phyloP scores from a whole-genome alignment of 2,329 filamentous ascomycete species.

The Penicillium psychrosexuale region DNA sequence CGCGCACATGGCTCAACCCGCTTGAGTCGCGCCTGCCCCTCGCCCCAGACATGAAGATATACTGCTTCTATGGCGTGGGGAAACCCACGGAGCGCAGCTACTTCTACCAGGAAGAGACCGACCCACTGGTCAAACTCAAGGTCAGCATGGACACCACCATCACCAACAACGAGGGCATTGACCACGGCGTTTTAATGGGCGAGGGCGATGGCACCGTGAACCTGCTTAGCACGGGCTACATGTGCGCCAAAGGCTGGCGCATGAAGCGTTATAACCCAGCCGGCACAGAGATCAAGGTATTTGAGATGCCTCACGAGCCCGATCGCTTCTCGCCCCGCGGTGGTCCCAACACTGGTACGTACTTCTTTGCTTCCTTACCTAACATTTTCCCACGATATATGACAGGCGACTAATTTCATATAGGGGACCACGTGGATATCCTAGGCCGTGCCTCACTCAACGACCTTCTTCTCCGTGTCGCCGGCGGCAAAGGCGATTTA shows the following conservation, averaged over 20 bases:
- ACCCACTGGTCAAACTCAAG: slow-evolving; percentile 56
- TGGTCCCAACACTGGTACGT: slow-evolving; percentile 60
- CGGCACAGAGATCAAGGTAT: slow-evolving; percentile 73
- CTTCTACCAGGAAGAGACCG: slow-evolving; percentile 75
- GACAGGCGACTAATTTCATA: neutral
- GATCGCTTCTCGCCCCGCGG: slow-evolving; percentile 83
- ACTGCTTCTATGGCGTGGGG: slow-evolving; percentile 93
- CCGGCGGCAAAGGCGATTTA: slow-evolving; percentile 75
- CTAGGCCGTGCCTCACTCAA: slow-evolving; percentile 84
- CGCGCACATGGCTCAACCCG: slow-evolving; percentile 89
- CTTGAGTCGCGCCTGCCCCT: slow-evolving; percentile 85
- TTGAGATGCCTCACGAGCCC: slow-evolving; percentile 95
- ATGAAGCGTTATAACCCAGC: slow-evolving; percentile 93
- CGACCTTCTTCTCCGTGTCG: slow-evolving; percentile 81
- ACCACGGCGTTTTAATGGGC: slow-evolving; percentile 91
- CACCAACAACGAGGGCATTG: slow-evolving; percentile 49
- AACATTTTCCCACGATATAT: neutral
- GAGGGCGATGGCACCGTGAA: slow-evolving; percentile 97
- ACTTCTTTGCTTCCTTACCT: slow-evolving; percentile 22
- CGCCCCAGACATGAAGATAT: slow-evolving; percentile 87
- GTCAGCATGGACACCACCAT: slow-evolving; percentile 54
- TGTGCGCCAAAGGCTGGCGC: slow-evolving; percentile 94
- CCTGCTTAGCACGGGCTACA: slow-evolving; percentile 86
- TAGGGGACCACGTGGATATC: slow-evolving; percentile 93
- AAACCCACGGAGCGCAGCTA: slow-evolving; percentile 92